phyloP scores from a whole-genome alignment of 75 land plant genomes.

The Picea sitchensis region DNA sequence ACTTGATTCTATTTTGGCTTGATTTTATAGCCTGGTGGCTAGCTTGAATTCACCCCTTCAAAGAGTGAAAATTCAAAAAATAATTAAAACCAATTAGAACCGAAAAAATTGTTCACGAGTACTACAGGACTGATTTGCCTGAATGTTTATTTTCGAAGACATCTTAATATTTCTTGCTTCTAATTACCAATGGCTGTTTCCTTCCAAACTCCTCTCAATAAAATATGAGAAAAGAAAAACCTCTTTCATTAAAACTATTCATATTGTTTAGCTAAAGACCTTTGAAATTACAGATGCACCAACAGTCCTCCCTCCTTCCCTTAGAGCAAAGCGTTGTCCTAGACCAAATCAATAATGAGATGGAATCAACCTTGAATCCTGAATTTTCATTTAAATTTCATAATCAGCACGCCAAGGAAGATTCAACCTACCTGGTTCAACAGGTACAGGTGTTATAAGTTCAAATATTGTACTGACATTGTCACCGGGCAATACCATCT shows the following conservation, averaged over 20 bases:
- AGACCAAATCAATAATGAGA: neutral
- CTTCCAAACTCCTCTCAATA: constrained; percentile 3
- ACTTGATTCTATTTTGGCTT: too few relatives aligned
- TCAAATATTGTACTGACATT: constrained; percentile 90
- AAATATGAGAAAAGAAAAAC: neutral
- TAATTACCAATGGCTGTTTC: neutral
- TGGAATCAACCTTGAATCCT: neutral
- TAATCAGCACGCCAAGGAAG: neutral
- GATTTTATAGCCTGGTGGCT: too few relatives aligned
- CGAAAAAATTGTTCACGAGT: neutral
- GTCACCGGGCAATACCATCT: constrained; percentile 99
- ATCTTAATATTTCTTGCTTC: neutral
- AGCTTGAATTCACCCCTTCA: too few relatives aligned
- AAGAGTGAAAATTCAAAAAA: neutral
- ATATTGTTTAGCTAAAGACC: constrained; percentile 39
- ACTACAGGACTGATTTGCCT: neutral
- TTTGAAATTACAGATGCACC: constrained; percentile 97
- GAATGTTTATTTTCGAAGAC: neutral
- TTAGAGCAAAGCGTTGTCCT: constrained; percentile 96
- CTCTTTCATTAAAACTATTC: neutral
- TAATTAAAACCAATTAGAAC: neutral
- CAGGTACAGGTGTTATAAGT: constrained; percentile 72
- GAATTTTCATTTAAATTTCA: neutral
- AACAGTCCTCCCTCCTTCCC: constrained; percentile 96
- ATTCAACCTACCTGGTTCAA: constrained; percentile 68